Evolutionary conservation across 768 basidiomycete species (phyloP).

Genomic region (Amanita jacksonii): DNA sequence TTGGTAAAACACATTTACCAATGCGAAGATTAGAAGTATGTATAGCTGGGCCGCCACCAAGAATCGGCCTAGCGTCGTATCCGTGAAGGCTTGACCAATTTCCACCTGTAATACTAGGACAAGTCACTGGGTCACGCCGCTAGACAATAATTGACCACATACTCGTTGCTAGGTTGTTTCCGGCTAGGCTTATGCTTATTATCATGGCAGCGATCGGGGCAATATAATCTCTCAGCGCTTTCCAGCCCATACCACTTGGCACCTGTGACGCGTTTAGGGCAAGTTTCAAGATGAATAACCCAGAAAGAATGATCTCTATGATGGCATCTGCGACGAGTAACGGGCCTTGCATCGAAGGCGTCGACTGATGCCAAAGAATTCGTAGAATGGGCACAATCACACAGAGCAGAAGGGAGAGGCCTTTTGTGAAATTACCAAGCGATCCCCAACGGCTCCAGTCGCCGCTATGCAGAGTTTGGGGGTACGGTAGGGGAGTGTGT

Average conservation of each 20-base stretch:
- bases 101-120: background rate
- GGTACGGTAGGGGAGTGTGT: conserved; percentile 12
- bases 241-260: conserved; percentile 28
- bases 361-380: conserved; percentile 48
- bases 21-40: conserved; percentile 47
- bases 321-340: conserved; percentile 35
- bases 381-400: conserved; percentile 47
- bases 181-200: conserved; percentile 41
- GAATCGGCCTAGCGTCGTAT: conserved; percentile 60
- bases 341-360: conserved; percentile 36
- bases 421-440: conserved; percentile 43
- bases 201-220: conserved; percentile 43
- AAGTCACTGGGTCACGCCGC: conserved; percentile 4
- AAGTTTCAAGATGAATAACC: conserved; percentile 53
- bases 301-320: conserved; percentile 48
- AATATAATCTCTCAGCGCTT: conserved; percentile 35
- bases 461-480: conserved; percentile 35
- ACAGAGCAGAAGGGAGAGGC: conserved; percentile 34
- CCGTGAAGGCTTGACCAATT: conserved; percentile 53
- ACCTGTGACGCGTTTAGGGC: conserved; percentile 45
- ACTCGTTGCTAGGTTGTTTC: conserved; percentile 52
- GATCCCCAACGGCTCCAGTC: conserved; percentile 60
- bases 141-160: conserved; percentile 22
- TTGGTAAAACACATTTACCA: conserved; percentile 34
- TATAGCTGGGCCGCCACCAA: conserved; percentile 55